A percentile compares a stretch with the other conserved stretches of the same genome.
These are phyloP conservation scores for Paxillus rubicundulus DNA, from an alignment of 768 basidiomycete genomes.

Conservation along the genomic window DNA sequence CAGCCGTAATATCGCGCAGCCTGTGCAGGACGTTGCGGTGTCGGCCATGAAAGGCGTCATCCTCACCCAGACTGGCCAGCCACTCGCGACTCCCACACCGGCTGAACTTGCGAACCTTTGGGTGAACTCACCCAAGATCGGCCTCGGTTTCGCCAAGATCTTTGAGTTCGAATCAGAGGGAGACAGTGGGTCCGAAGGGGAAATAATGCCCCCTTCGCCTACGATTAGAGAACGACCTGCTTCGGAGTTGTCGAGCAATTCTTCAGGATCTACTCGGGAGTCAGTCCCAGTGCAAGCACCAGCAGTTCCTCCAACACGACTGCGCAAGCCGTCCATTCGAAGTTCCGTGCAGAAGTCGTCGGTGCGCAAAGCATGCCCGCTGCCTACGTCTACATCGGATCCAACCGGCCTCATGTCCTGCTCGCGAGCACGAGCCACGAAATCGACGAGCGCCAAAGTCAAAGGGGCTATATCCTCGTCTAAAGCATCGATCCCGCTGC, in stretches of 20 bases:
- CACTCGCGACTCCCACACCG: slow-evolving; percentile 67
- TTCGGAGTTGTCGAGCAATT: slow-evolving; percentile 26
- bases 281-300: slow-evolving; percentile 18
- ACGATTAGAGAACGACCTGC: slow-evolving; percentile 42
- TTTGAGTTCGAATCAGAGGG: slow-evolving; percentile 56
- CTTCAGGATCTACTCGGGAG: slow-evolving; percentile 27
- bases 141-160: slow-evolving; percentile 74
- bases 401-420: slow-evolving; percentile 31
- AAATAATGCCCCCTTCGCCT: slow-evolving; percentile 44
- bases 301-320: slow-evolving; percentile 42
- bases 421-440: slow-evolving; percentile 17
- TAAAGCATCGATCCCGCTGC: slow-evolving; percentile 16
- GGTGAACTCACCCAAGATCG: slow-evolving; percentile 64
- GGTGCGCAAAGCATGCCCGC: slow-evolving; percentile 14
- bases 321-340: slow-evolving; percentile 59
- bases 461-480: not conserved
- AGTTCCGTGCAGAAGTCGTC: slow-evolving; percentile 35
- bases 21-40: slow-evolving; percentile 25
- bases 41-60: slow-evolving; percentile 78
- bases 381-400: slow-evolving; percentile 42
- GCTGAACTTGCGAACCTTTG: slow-evolving; percentile 66
- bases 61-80: slow-evolving; percentile 74
- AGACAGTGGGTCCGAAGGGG: slow-evolving; percentile 29
- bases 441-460: slow-evolving; percentile 14
- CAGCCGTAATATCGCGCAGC: slow-evolving; percentile 34